These are phyloP conservation scores for Alloascoidea africana DNA, from an alignment of 805 yeast genomes.

Conservation along the genomic window DNA sequence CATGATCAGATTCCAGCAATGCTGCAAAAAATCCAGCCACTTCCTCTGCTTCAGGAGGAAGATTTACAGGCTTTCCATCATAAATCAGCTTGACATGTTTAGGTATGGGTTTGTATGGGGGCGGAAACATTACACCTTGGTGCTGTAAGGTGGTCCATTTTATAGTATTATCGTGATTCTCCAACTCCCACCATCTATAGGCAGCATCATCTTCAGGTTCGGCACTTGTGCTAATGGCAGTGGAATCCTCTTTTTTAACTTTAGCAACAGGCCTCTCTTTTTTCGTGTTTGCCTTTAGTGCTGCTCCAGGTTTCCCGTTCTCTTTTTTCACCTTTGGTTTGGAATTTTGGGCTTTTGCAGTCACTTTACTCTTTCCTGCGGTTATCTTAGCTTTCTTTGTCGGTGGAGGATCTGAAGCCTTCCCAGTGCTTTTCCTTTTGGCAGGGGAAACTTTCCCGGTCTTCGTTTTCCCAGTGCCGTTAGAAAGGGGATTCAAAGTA, in stretches of 20 bases:
- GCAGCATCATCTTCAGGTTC: constrained; percentile 41
- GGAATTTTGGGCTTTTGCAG: too few relatives aligned
- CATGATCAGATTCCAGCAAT: constrained; percentile 70
- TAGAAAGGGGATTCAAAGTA: too few relatives aligned
- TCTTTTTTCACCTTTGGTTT: too few relatives aligned
- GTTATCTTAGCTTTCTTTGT: too few relatives aligned
- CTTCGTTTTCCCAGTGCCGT: too few relatives aligned
- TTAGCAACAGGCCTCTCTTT: too few relatives aligned
- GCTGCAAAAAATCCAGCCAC: constrained; percentile 95
- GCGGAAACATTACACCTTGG: constrained; percentile 88
- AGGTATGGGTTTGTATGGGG: constrained; percentile 80
- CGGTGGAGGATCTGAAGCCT: too few relatives aligned
- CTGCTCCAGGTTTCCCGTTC: too few relatives aligned
- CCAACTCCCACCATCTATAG: constrained; percentile 78
- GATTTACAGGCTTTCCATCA: constrained; percentile 56
- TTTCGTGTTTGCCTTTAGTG: too few relatives aligned
- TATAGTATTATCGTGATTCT: constrained; percentile 50
- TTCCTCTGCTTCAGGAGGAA: constrained; percentile 81
- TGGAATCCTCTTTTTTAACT: not conserved
- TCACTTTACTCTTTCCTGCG: too few relatives aligned
- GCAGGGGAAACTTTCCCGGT: too few relatives aligned
- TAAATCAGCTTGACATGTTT: constrained; percentile 58
- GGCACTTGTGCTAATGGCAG: not conserved
- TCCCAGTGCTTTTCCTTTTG: too few relatives aligned
- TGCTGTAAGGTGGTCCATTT: constrained; percentile 85